Evolutionary conservation across 1,284 basidiomycete species (phyloP).

Genomic region (Rhodotorula sp.): DNA sequence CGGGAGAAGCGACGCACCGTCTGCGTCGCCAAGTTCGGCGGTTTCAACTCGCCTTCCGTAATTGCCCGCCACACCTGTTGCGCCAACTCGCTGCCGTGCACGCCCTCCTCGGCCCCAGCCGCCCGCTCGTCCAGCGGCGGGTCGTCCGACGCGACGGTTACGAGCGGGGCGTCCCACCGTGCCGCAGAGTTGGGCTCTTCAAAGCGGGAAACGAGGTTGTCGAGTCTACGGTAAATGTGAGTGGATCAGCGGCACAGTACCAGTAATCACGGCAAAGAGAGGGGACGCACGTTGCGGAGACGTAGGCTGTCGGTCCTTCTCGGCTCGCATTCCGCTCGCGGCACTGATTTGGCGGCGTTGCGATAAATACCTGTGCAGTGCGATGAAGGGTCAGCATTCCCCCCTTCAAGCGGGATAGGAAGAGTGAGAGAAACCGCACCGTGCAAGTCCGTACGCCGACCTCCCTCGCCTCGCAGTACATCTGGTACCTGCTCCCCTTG

Average conservation of each 20-base stretch:
- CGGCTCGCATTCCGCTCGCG: conserved; percentile 70
- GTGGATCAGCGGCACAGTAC: conserved; percentile 8
- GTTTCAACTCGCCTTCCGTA: conserved; percentile 75
- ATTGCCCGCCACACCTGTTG: conserved; percentile 79
- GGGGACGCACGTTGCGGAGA: conserved; percentile 68
- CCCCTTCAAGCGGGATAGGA: neutral
- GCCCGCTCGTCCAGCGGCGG: conserved; percentile 61
- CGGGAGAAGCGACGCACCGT: conserved; percentile 64
- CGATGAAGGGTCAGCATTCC: neutral
- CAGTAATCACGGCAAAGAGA: conserved; percentile 1
- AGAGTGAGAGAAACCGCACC: conserved; percentile 59
- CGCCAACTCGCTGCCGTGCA: conserved; percentile 19
- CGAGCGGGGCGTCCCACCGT: conserved; percentile 93
- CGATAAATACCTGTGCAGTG: conserved; percentile 56
- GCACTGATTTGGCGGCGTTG: conserved; percentile 76
- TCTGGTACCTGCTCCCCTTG: conserved; percentile 92
- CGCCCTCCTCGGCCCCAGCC: neutral
- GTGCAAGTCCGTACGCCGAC: conserved; percentile 82
- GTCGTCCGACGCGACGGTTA: conserved; percentile 78
- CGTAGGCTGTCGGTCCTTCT: conserved; percentile 60
- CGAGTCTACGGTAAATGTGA: conserved; percentile 62
- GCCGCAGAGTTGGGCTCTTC: conserved; percentile 97
- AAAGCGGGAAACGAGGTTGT: conserved; percentile 83
- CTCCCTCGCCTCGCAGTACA: conserved; percentile 93
- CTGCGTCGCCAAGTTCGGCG: conserved; percentile 80